phyloP scores from a whole-genome alignment of 768 basidiomycete species.

The Hypholoma sublateritium region DNA sequence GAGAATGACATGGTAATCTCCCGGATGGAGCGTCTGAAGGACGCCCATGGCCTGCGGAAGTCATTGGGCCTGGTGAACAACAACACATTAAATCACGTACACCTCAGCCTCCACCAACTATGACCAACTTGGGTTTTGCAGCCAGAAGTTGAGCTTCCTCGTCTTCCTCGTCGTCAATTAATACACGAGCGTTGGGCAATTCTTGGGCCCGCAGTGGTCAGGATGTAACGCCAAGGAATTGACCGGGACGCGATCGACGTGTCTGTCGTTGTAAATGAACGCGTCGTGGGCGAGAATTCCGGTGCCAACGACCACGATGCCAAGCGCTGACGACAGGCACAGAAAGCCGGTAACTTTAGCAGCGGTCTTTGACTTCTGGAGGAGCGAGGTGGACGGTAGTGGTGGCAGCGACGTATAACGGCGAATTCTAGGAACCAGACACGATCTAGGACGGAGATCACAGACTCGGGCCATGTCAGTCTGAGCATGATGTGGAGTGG shows the following conservation, averaged over 20 bases:
- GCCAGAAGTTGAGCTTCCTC: conserved; percentile 60
- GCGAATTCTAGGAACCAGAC: not conserved
- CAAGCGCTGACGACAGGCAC: conserved; percentile 61
- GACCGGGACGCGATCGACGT: conserved; percentile 85
- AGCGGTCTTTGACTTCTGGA: conserved; percentile 24
- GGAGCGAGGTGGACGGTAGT: not conserved
- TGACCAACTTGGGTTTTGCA: conserved; percentile 82
- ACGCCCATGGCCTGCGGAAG: conserved; percentile 71
- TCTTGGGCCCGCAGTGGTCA: conserved; percentile 86
- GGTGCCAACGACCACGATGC: conserved; percentile 56
- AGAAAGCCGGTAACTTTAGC: conserved; percentile 56
- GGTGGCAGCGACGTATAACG: conserved; percentile 10
- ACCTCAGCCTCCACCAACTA: conserved; percentile 97
- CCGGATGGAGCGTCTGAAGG: conserved; percentile 70
- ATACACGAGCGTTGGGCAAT: conserved; percentile 78
- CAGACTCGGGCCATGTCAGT: conserved; percentile 11
- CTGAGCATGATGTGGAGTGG: conserved; percentile 22
- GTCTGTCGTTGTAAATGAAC: conserved; percentile 83
- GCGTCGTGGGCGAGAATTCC: conserved; percentile 90
- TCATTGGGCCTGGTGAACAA: conserved; percentile 9
- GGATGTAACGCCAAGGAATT: conserved; percentile 86
- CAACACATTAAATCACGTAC: conserved; percentile 40
- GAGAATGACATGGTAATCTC: conserved; percentile 91
- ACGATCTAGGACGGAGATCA: conserved; percentile 7
- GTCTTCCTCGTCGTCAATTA: conserved; percentile 82